Evolutionary conservation across 2,329 filamentous ascomycete genomes (phyloP), one percentile per base, ranked within the genome.

Genomic region (Onygenales sp.): DNA sequence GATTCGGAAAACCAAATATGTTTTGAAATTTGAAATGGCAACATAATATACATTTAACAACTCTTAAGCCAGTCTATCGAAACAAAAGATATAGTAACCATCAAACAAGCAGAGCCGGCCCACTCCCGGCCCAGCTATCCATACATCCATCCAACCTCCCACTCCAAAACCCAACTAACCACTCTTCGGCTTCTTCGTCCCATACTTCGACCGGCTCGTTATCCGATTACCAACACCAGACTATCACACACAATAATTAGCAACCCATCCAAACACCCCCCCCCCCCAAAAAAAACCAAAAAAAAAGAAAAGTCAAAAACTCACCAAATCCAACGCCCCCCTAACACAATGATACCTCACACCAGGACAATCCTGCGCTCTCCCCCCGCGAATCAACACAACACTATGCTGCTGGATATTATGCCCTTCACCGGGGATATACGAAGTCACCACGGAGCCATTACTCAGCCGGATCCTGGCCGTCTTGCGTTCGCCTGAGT

Each of bases 361-460:
- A 84, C 93, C 93, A 57, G 93, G 93, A 76, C 93, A 98, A 84
- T 98, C 93, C 80, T 97, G 93, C 59, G 83, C 84, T 68, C 93
- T 80, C 2, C 93, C 93, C 55, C 93, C 93, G 60, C 93, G 80
- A n/a, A 98, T 91, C 60, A 97, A 78, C 53, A 98, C 93, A 46
- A 98, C 93, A 64, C 87, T 94, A 78, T 98, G 94, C 79, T 97
- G 93, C 78, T 97, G 92, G 60, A 97, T 91, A 72, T 97, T 98
- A 75, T 98, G 93, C 48, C 93, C 81, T 83, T 97, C 92, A 51
- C 93, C 93, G 36, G 91, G 90, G 66, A 98, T 96, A 75, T 96
- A 97, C 31, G 88, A 89, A 55, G 89, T 95, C 58, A 98, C 79
- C 55, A 94, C 81, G 67, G 84, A 89, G 53, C 93, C 93, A 59